Evolutionary conservation across 306 rosid species (phyloP).

Genomic region (Dryas drummondii): DNA sequence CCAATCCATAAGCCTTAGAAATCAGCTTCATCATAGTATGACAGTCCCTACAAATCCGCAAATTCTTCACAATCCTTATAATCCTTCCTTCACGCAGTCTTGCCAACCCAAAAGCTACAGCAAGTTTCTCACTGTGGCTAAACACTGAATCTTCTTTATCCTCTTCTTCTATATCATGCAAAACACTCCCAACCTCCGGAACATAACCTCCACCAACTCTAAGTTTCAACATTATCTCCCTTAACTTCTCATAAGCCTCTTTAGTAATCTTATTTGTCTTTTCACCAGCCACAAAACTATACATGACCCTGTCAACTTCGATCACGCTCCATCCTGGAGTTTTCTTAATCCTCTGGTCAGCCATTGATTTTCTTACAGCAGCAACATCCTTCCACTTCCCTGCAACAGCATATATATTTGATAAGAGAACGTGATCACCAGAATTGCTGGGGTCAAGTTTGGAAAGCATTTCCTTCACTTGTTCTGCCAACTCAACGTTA

Average conservation of each 20-base stretch:
- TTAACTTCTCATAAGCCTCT: constrained; percentile 65
- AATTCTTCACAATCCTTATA: constrained; percentile 76
- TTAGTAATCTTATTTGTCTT: constrained; percentile 48
- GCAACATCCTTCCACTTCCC: constrained; percentile 87
- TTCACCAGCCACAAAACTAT: constrained; percentile 69
- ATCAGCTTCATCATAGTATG: constrained; percentile 80
- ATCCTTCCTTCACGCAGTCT: constrained; percentile 49
- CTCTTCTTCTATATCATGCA: constrained; percentile 85
- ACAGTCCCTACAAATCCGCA: constrained; percentile 77
- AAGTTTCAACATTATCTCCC: constrained; percentile 64
- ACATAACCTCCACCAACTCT: constrained; percentile 56
- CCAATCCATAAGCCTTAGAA: constrained; percentile 63
- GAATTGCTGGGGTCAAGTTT: constrained; percentile 73
- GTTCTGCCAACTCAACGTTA: constrained; percentile 60
- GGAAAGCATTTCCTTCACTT: constrained; percentile 64
- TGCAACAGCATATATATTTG: constrained; percentile 68
- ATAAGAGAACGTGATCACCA: constrained; percentile 74
- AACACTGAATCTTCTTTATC: constrained; percentile 77
- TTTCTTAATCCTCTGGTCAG: constrained; percentile 51
- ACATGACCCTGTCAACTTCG: constrained; percentile 71
- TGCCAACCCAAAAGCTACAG: constrained; percentile 77
- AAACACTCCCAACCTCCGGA: constrained; percentile 58
- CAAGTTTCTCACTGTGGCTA: constrained; percentile 85
- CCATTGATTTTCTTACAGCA: constrained; percentile 66
- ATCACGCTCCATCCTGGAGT: constrained; percentile 81